Conservation (phyloP, 257 asterid genomes). For the Capsicum baccatum region DNA sequence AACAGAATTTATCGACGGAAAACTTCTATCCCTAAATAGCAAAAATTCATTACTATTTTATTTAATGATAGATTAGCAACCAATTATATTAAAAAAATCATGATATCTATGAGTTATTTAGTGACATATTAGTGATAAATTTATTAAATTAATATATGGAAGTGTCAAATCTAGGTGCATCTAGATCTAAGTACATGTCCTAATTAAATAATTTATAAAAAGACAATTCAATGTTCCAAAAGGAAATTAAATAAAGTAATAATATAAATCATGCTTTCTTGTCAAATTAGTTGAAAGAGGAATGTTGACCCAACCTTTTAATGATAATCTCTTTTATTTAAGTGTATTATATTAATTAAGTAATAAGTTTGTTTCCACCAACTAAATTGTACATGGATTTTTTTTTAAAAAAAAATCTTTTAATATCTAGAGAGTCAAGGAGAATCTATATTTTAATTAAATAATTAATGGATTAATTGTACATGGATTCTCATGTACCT, state of each 20-base stretch:
- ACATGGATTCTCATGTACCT: not conserved
- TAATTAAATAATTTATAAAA: not conserved
- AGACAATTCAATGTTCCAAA: constrained; percentile 17
- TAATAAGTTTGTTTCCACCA: not conserved
- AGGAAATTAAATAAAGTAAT: not conserved
- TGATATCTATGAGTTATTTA: too few relatives aligned
- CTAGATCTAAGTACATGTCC: not conserved
- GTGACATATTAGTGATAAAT: too few relatives aligned
- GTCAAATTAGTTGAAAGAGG: constrained; percentile 20
- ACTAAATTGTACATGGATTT: not conserved
- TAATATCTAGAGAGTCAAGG: not conserved
- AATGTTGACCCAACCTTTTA: constrained; percentile 10
- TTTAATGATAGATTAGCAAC: too few relatives aligned
- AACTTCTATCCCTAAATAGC: too few relatives aligned
- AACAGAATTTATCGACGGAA: too few relatives aligned
- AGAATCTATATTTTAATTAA: not conserved
- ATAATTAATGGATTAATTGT: not conserved
- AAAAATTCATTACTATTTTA: too few relatives aligned
- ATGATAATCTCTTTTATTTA: constrained; percentile 15
- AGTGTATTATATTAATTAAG: not conserved
- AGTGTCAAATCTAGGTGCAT: not conserved
- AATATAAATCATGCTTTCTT: constrained; percentile 6
- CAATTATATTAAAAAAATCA: too few relatives aligned
- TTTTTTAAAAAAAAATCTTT: not conserved
- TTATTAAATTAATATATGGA: not conserved